Percentiles rank a stretch among this genome's conserved stretches.
Evolutionary conservation across 106 monocot genomes (phyloP).

Genomic region (Dioscorea zingiberensis): DNA sequence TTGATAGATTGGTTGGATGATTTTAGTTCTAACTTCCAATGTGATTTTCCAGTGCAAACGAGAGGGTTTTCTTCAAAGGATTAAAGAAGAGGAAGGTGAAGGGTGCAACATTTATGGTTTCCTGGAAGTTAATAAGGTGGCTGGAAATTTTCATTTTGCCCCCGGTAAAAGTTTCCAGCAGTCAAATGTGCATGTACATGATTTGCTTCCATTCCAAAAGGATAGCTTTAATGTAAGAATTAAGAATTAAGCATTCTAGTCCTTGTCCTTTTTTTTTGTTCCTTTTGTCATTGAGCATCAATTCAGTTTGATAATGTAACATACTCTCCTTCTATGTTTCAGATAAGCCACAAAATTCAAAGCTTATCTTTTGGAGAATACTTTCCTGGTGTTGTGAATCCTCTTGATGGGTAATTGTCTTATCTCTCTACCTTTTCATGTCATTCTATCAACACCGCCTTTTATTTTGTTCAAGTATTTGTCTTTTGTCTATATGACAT

Average conservation of each 20-base stretch:
- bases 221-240: slow-evolving; percentile 85
- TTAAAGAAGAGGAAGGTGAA: slow-evolving; percentile 96
- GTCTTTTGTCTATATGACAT: background rate
- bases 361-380: slow-evolving; percentile 72
- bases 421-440: background rate
- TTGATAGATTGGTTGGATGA: too few relatives aligned
- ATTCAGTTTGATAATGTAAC: too few relatives aligned
- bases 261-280: too few relatives aligned
- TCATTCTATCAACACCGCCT: background rate
- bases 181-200: slow-evolving; percentile 85
- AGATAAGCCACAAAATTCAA: slow-evolving; percentile 93
- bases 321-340: slow-evolving; percentile 8
- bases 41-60: slow-evolving; percentile 63
- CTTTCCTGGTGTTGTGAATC: slow-evolving; percentile 86
- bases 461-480: slow-evolving; percentile 14
- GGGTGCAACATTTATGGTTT: slow-evolving; percentile 96
- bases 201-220: slow-evolving; percentile 75
- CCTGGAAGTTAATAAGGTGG: slow-evolving; percentile 92
- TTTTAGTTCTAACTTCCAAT: slow-evolving; percentile 1
- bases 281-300: too few relatives aligned
- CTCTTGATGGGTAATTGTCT: slow-evolving; percentile 85
- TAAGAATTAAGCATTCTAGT: too few relatives aligned
- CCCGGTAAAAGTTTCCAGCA: slow-evolving; percentile 98
- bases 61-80: slow-evolving; percentile 88
- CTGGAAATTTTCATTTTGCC: slow-evolving; percentile 97